Evolutionary conservation across 176 grass and related monocot genomes (phyloP), one percentile per base, ranked within the genome.

Genomic region (Pharus latifolius): DNA sequence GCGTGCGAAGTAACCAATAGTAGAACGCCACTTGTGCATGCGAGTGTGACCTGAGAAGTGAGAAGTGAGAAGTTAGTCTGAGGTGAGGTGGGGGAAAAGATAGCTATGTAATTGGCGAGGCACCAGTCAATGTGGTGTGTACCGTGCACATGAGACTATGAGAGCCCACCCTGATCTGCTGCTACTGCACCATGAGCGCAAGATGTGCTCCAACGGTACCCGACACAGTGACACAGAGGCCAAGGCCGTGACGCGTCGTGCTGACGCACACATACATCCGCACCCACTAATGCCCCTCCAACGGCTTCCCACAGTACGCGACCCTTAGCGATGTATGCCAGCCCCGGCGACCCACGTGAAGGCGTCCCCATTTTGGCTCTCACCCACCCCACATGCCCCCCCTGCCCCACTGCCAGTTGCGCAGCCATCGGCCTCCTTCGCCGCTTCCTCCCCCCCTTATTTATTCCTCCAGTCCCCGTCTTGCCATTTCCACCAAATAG

Each of bases 391-490:
- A 74, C 80, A 73, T 88, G 63, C 63, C 42, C 31, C 0, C 13
- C 0, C 35, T 53, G 82, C 46, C 80, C 77, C 83, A 76, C 77
- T 2, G 83, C 83, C 83, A 80, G 83, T 70, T 85, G 77, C 50
- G 77, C 19, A 49, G 59, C 45, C 19, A 49, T 49, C 45, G 52
- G 64, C 32, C 49, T 61, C 45, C 68, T 46, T 34, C 69, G 63
- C 77, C 66, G 65, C 78, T 46, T 42, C 65, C 20, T 3, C 12
- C 0, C 0, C 0, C 10, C 24, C 7, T 37, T 86, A 86, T 86
- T 86, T 86, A 86, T 76, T 18, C 9, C 72, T 15, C 65, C 6
- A 0, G 22, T 4, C 23, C 24, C 13, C 1, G 3, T 10, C 31
- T 29, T 20, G 23, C 31, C 76, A 75, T 56, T 63, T 10, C 83